A percentile compares a stretch with the other conserved stretches of the same genome.
phyloP scores from a whole-genome alignment of 495 filamentous ascomycete species.

The Hamigera avellanea region DNA sequence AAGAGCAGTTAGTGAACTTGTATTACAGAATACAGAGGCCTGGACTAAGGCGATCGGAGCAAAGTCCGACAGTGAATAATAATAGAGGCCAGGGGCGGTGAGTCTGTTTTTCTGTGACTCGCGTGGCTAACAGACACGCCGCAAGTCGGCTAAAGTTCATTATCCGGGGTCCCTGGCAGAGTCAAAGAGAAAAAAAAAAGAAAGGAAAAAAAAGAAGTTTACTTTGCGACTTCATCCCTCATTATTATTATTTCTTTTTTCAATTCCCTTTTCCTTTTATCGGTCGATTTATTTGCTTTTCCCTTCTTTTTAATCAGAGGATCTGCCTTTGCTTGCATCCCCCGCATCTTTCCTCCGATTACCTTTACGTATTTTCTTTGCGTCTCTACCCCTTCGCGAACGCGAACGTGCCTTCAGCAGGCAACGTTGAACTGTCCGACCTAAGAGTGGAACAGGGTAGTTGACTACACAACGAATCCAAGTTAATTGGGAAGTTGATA shows the following conservation, averaged over 20 bases:
- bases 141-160: background rate
- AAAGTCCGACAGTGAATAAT: background rate
- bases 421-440: too few relatives aligned
- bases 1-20: too few relatives aligned
- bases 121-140: background rate
- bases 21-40: too few relatives aligned
- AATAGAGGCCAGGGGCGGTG: background rate
- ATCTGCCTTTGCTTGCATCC: too few relatives aligned
- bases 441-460: too few relatives aligned
- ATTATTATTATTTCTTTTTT: background rate
- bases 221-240: too few relatives aligned
- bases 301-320: background rate
- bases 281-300: background rate
- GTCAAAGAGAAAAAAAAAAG: background rate
- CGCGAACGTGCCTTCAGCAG: too few relatives aligned
- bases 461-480: too few relatives aligned
- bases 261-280: background rate
- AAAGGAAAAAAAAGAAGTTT: conserved; percentile 16
- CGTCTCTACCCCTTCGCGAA: too few relatives aligned
- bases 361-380: too few relatives aligned
- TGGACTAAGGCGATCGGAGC: too few relatives aligned
- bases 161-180: background rate
- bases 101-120: background rate
- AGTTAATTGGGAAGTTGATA: background rate
- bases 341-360: too few relatives aligned